Base-by-base conservation (phyloP, 2,329 filamentous ascomycete genomes). In the Xylariaceae sp. region DNA sequence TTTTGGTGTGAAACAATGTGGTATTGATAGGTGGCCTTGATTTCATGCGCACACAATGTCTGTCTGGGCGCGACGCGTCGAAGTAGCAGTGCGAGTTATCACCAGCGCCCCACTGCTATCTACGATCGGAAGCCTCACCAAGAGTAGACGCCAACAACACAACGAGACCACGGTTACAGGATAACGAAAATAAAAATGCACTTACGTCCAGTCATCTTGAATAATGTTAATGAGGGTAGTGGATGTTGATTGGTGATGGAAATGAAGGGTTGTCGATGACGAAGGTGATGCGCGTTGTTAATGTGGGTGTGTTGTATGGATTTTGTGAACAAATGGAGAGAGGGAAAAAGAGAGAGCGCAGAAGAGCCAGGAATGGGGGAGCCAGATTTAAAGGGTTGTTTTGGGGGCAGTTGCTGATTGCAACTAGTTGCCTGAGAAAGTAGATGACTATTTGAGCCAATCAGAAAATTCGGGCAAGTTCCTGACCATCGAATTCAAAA, bases 191-290 rank as follows among this genome's bases (percentile, higher is more conserved):
- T 42, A 55, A 39, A 50, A 39, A 52, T 64, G 62, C 67, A 85
- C 84, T 85, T 82, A 87, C 84, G 84, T 85, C 84, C 84, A 85
- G 84, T 87, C 84, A 87, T 88, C 59, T 75, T 86, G 82, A 79
- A 67, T 62, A 63, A 70, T 57, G 68, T 65, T 64, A 59, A 55
- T 50, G 42, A 42, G 49, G 65, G 51, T 53, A 61, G 64, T 62
- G 47, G 48, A 51, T 54, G 50, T 61, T 60, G 33, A 57, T 60
- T 61, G 53, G 55, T 65, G 67, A 62, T 69, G 63, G 62, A 59
- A 46, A 60, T 53, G 32, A 53, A 50, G 58, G 50, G 52, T 44
- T 53, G 53, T 57, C 59, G 58, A 63, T 62, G 67, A 57, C 62
- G 65, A 30, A 26, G 47, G 50, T 33, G 41, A 55, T 52, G 50